Evolutionary conservation across 208 protist species (phyloP).

Genomic region (Vickermania spadyakhi): DNA sequence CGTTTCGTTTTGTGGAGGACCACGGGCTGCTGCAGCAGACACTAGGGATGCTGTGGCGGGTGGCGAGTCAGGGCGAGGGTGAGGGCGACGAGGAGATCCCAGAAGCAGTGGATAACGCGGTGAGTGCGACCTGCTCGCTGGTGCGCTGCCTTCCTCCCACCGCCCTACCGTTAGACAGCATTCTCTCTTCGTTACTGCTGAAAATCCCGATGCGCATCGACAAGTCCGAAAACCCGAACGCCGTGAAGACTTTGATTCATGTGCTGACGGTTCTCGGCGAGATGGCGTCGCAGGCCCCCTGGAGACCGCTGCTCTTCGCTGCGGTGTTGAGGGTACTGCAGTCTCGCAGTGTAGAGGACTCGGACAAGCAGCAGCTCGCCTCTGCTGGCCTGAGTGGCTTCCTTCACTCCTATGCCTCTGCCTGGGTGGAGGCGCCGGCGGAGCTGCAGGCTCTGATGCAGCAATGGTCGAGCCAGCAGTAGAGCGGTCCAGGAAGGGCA

Average conservation of each 20-base stretch:
- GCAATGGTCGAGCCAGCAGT: too few species aligned
- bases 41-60: conserved; percentile 11
- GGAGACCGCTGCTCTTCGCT: conserved; percentile 23
- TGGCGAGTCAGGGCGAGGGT: conserved; percentile 1
- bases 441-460: conserved; percentile 28
- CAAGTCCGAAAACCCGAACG: conserved; percentile 67
- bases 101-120: conserved; percentile 76
- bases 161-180: conserved; percentile 14
- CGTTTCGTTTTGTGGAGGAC: conserved; percentile 9
- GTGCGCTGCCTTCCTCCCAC: conserved; percentile 35
- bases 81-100: conserved; percentile 41
- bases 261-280: conserved; percentile 15
- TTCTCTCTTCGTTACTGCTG: conserved; percentile 41
- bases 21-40: conserved; percentile 3
- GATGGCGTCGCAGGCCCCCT: conserved; percentile 14
- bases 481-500: conserved; percentile 14
- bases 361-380: conserved; percentile 39
- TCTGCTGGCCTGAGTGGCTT: conserved; percentile 22
- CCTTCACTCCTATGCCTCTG: conserved; percentile 9
- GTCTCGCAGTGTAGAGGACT: conserved; percentile 30
- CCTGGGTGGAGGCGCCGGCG: conserved; percentile 22
- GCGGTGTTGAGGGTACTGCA: conserved; percentile 33
- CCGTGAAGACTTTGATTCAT: conserved; percentile 33
- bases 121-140: conserved; percentile 71
- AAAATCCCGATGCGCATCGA: conserved; percentile 73